A percentile compares a stretch with the other conserved stretches of the same genome.
phyloP scores from a whole-genome alignment of 768 basidiomycete genomes.

The Rhodosporidiobolus odoratus region DNA sequence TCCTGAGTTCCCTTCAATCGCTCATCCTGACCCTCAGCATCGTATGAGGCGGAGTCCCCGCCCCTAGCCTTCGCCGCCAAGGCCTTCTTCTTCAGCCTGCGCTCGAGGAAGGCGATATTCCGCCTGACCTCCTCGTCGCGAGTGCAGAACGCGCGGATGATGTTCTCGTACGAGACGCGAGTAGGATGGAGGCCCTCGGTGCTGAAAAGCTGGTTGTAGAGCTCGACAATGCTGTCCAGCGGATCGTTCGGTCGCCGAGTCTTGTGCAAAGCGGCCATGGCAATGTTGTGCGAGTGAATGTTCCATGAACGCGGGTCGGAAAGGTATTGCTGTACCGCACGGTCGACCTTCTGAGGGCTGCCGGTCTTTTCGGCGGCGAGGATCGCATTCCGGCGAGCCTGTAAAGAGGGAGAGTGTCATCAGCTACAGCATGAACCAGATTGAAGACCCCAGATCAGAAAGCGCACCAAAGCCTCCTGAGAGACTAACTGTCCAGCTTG shows the following conservation, averaged over 20 bases:
- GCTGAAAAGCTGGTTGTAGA: constrained; percentile 68
- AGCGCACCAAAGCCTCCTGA: neutral
- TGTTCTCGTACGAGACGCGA: constrained; percentile 56
- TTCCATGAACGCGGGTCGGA: constrained; percentile 8
- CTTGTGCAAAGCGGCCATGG: constrained; percentile 54
- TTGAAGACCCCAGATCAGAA: too few relatives aligned
- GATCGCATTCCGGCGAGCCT: constrained; percentile 4
- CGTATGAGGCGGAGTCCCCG: too few relatives aligned
- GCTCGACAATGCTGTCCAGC: constrained; percentile 57
- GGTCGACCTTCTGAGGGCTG: neutral
- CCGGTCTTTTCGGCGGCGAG: constrained; percentile 5
- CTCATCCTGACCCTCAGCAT: neutral
- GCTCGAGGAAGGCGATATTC: constrained; percentile 46
- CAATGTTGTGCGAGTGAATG: constrained; percentile 59
- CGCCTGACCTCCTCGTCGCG: constrained; percentile 63
- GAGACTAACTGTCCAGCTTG: neutral
- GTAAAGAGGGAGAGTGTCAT: neutral
- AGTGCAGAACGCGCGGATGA: constrained; percentile 60
- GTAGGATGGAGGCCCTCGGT: constrained; percentile 59
- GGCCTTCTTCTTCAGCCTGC: constrained; percentile 22
- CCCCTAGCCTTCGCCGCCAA: constrained; percentile 11
- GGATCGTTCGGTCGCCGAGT: constrained; percentile 52
- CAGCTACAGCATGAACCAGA: neutral
- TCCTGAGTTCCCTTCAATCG: neutral
- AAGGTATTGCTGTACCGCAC: constrained; percentile 22